phyloP scores from a whole-genome alignment of 169 alveolate species.

The Amoebophrya sp. region DNA sequence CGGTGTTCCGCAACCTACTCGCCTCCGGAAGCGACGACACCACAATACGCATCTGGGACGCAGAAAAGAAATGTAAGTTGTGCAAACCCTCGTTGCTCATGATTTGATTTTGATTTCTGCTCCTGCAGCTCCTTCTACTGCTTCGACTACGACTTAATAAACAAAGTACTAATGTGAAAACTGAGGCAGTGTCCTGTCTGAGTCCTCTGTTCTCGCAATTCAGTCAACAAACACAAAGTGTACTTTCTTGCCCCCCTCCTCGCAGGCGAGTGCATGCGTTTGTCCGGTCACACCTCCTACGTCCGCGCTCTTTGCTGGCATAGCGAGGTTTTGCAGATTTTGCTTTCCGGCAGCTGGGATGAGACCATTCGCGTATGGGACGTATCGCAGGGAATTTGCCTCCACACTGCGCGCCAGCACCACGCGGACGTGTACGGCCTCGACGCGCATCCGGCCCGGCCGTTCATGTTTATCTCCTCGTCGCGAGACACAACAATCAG shows the following conservation, averaged over 20 bases:
- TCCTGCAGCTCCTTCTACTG: no score
- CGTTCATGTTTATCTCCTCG: background rate
- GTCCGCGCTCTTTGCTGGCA: background rate
- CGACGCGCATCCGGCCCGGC: background rate
- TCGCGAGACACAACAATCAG: background rate
- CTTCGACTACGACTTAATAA: no score
- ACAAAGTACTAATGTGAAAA: no score
- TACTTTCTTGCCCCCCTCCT: no score
- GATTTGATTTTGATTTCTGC: no score
- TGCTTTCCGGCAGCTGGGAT: background rate
- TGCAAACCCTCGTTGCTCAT: no score
- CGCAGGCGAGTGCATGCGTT: background rate
- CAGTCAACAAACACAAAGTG: no score
- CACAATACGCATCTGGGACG: background rate
- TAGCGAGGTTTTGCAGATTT: background rate
- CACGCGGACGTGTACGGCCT: background rate
- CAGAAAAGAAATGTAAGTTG: background rate
- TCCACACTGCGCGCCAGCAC: background rate
- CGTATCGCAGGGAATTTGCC: background rate
- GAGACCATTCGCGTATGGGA: background rate
- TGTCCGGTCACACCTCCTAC: background rate
- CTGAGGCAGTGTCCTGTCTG: no score
- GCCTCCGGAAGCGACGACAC: background rate
- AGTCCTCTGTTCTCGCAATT: no score
- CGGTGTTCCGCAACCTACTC: background rate